Evolutionary conservation across 1,139 yeast genomes (phyloP).

Genomic region (Yamadazyma atlantica): DNA sequence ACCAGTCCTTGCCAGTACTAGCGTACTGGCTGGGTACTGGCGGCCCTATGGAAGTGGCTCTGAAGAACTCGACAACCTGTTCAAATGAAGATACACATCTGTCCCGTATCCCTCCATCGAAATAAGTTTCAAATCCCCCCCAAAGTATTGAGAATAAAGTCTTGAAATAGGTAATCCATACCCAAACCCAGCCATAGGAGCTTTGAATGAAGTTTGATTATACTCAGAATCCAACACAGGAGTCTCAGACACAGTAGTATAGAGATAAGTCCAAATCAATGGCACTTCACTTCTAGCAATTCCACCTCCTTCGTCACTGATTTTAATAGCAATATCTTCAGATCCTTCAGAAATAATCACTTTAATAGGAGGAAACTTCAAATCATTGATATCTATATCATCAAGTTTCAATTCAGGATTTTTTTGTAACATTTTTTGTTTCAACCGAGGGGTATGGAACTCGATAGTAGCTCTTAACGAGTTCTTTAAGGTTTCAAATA

Average conservation of each 20-base stretch:
- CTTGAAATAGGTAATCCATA: constrained; percentile 88
- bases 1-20: no score
- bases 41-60: constrained; percentile 51
- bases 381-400: constrained; percentile 57
- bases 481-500: constrained; percentile 82
- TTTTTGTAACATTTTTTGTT: constrained; percentile 37
- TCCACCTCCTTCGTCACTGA: constrained; percentile 94
- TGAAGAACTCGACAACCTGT: constrained; percentile 48
- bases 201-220: constrained; percentile 61
- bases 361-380: constrained; percentile 79
- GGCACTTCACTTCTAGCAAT: constrained; percentile 84
- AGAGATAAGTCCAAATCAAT: constrained; percentile 86
- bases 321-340: constrained; percentile 90
- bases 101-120: constrained; percentile 96
- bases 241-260: constrained; percentile 79
- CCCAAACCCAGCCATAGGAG: constrained; percentile 95
- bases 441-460: constrained; percentile 51
- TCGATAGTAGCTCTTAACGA: constrained; percentile 85
- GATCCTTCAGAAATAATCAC: constrained; percentile 89
- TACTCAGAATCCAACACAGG: constrained; percentile 65
- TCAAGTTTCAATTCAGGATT: constrained; percentile 44
- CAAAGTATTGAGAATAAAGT: constrained; percentile 84
- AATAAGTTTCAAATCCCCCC: constrained; percentile 84
- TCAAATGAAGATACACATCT: constrained; percentile 84
- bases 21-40: no score